A percentile compares a stretch with the other conserved stretches of the same genome.
phyloP scores from a whole-genome alignment of 495 filamentous ascomycete species.

The Viridothelium virens region DNA sequence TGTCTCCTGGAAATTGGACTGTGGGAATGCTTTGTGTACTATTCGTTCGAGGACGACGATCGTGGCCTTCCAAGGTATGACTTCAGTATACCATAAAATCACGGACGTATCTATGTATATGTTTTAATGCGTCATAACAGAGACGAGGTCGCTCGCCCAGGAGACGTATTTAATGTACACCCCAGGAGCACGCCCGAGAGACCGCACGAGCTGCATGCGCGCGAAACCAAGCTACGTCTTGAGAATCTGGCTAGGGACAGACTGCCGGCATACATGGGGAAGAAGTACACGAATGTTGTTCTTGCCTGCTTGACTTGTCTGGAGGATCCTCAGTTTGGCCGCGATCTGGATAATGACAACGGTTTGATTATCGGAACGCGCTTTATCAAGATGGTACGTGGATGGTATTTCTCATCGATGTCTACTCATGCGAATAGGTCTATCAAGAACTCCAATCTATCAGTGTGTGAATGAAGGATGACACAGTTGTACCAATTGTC shows the following conservation, averaged over 20 bases:
- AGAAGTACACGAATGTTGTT: constrained; percentile 43
- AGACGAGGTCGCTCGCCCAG: too few species aligned
- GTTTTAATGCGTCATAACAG: too few species aligned
- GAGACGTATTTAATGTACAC: background rate
- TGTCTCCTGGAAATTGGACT: constrained; percentile 55
- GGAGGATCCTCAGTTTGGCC: constrained; percentile 27
- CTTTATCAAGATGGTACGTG: background rate
- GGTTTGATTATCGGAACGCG: background rate
- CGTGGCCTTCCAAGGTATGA: too few species aligned
- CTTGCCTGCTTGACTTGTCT: constrained; percentile 50
- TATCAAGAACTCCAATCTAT: background rate
- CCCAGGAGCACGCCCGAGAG: background rate
- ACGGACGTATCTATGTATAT: too few species aligned
- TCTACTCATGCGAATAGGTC: background rate
- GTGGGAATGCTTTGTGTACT: constrained; percentile 48
- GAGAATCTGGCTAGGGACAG: constrained; percentile 33
- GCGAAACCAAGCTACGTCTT: constrained; percentile 34
- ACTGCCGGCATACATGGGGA: constrained; percentile 44
- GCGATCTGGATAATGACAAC: background rate
- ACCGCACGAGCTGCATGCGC: background rate
- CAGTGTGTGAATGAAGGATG: background rate
- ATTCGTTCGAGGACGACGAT: too few species aligned
- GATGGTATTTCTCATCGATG: background rate
- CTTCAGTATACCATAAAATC: too few species aligned
- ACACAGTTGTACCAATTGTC: background rate